Evolutionary conservation across 352 stramenopile genomes (phyloP), one percentile per base, ranked within the genome.

Genomic region (Globisporangium alternatum): DNA sequence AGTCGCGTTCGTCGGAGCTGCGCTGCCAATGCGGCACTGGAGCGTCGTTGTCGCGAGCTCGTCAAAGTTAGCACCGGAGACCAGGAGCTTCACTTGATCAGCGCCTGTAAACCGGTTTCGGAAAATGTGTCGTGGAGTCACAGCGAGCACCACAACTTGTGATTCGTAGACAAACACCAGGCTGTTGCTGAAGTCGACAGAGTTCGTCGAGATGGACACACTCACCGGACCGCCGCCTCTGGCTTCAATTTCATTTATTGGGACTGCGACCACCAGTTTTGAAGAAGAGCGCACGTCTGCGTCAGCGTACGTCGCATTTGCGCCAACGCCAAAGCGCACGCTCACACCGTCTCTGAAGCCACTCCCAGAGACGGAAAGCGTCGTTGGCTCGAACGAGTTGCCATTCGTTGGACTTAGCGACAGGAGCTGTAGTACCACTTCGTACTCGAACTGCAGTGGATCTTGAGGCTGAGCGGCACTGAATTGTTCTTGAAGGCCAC

Each of bases 121-220:
- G 48, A 64, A 60, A 31, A 68, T 52, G 12, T 53, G 47, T 6
- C 52, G 43, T 5, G 77, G 77, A 62, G 67, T 74, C 1, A 83
- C 65, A 2, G 67, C 68, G 9, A 66, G 22, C 25, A 86, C 13
- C 0, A 67, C 44, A 1, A 60, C 56, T 41, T 64, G 62, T 8
- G 68, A 48, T 10, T 59, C 57, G 39, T 76, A 64, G 78, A 83
- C 12, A 63, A 83, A 83, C 7, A 70, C 71, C 58, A 76, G 43
- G 41, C 55, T 75, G 53, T 70, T 64, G 39, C 72, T 75, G 45
- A 68, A 80, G 49, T 82, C 75, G 0, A 72, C 60, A 30, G 49
- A 28, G 41, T 80, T 83, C 15, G 52, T 31, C 7, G 67, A 77
- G 21, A 80, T 52, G 1, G 71, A 65, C 35, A 81, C 69, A 22